Conservation (phyloP, 1,284 basidiomycete genomes). For the Marasmius tenuissimus region DNA sequence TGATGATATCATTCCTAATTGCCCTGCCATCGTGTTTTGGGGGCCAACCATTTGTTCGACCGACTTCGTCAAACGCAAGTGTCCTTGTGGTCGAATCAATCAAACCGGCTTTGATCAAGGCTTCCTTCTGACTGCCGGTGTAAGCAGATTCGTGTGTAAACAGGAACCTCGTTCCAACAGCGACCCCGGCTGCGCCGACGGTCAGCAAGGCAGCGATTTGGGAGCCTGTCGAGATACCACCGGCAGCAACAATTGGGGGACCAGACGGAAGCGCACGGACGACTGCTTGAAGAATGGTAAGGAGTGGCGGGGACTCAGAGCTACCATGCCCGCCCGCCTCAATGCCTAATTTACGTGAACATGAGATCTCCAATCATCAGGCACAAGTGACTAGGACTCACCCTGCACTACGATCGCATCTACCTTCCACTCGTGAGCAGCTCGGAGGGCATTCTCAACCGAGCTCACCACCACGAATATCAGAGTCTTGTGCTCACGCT, state of each 20-base stretch:
- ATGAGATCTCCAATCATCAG: not conserved
- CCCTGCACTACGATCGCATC: slow-evolving; percentile 29
- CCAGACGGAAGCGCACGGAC: slow-evolving; percentile 30
- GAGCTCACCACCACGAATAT: slow-evolving; percentile 23
- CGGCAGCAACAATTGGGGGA: slow-evolving; percentile 46
- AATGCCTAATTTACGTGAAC: slow-evolving; percentile 33
- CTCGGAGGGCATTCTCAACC: slow-evolving; percentile 20
- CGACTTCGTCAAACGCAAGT: slow-evolving; percentile 44
- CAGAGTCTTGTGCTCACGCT: slow-evolving; percentile 21
- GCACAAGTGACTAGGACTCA: not conserved
- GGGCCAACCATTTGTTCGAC: slow-evolving; percentile 48
- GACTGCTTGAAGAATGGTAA: slow-evolving; percentile 43
- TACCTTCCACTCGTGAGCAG: slow-evolving; percentile 20
- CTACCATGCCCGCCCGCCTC: slow-evolving; percentile 59
- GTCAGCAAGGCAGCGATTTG: slow-evolving; percentile 50
- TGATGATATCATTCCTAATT: slow-evolving; percentile 22
- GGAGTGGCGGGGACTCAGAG: slow-evolving; percentile 40
- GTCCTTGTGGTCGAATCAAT: slow-evolving; percentile 41
- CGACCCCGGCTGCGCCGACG: slow-evolving; percentile 51
- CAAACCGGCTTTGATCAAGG: slow-evolving; percentile 38
- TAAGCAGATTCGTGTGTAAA: slow-evolving; percentile 50
- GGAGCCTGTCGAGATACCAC: slow-evolving; percentile 39
- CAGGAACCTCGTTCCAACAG: slow-evolving; percentile 54
- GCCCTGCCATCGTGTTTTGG: slow-evolving; percentile 43
- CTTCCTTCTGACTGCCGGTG: slow-evolving; percentile 36